phyloP scores from a whole-genome alignment of 2,329 filamentous ascomycete genomes.

The Ilyonectria robusta region DNA sequence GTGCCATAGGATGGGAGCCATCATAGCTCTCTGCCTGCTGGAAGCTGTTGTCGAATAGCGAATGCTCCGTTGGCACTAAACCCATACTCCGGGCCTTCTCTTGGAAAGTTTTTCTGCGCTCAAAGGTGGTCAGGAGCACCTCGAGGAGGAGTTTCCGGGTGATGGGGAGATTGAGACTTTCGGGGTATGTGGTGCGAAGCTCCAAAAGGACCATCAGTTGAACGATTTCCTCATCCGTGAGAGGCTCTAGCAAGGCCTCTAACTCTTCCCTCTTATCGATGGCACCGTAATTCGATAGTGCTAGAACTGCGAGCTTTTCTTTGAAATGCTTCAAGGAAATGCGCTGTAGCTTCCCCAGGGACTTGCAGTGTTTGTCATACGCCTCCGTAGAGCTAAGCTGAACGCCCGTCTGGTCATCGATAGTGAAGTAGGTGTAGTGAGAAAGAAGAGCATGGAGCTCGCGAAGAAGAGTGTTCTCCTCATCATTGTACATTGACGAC shows the following conservation, averaged over 20 bases:
- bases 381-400: constrained; percentile 81
- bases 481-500: constrained; percentile 83
- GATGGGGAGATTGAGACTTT: constrained; percentile 73
- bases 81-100: constrained; percentile 80
- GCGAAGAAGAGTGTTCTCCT: constrained; percentile 82
- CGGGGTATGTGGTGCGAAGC: constrained; percentile 87
- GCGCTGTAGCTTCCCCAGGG: constrained; percentile 84
- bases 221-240: constrained; percentile 82
- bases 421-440: constrained; percentile 90
- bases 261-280: constrained; percentile 87
- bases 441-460: constrained; percentile 85
- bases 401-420: constrained; percentile 90
- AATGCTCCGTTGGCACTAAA: constrained; percentile 86
- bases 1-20: constrained; percentile 86
- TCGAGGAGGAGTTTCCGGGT: constrained; percentile 79
- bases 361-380: constrained; percentile 84
- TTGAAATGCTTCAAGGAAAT: constrained; percentile 86
- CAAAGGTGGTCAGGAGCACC: constrained; percentile 80
- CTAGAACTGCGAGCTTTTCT: constrained; percentile 90
- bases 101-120: constrained; percentile 85
- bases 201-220: constrained; percentile 79
- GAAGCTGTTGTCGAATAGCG: constrained; percentile 84
- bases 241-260: constrained; percentile 77
- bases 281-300: constrained; percentile 91
- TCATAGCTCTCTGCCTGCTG: constrained; percentile 89